Conservation (phyloP, 2,329 filamentous ascomycete species). For the Tricladium varicosporioides region DNA sequence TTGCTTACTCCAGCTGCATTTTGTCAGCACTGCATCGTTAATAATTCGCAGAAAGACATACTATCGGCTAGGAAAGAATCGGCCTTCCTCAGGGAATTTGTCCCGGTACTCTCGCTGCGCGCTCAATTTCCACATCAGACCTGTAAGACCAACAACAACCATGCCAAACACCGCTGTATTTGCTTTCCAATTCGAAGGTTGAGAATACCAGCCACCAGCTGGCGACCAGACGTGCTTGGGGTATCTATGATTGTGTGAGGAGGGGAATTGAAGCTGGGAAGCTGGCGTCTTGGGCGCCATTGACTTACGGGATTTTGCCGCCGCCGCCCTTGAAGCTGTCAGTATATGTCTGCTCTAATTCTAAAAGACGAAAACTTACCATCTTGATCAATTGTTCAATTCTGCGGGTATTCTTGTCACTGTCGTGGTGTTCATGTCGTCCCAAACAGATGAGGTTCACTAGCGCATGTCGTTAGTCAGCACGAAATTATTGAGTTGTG, state of each 20-base stretch:
- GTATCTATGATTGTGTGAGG: constrained; percentile 57
- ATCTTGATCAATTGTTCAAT: constrained; percentile 47
- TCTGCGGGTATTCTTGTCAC: constrained; percentile 11
- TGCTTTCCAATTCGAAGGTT: constrained; percentile 89
- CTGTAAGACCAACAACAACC: constrained; percentile 66
- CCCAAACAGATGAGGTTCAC: constrained; percentile 13
- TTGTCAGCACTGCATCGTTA: constrained; percentile 27
- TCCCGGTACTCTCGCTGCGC: constrained; percentile 71
- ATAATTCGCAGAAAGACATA: constrained; percentile 44
- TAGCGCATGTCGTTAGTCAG: constrained; percentile 20
- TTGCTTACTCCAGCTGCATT: constrained; percentile 65
- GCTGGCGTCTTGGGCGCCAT: constrained; percentile 16
- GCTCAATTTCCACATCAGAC: constrained; percentile 68
- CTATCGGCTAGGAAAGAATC: constrained; percentile 85
- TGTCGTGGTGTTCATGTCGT: constrained; percentile 19
- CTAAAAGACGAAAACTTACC: constrained; percentile 42
- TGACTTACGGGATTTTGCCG: constrained; percentile 67
- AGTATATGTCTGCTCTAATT: constrained; percentile 34
- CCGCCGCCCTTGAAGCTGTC: constrained; percentile 66
- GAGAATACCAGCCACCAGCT: constrained; percentile 94
- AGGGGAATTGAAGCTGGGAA: constrained; percentile 19
- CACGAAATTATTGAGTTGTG: constrained; percentile 1
- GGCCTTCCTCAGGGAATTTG: constrained; percentile 71
- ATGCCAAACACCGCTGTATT: constrained; percentile 80
- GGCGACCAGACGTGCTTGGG: constrained; percentile 99